These are phyloP conservation scores for Magnolia officinalis DNA, from an alignment of 164 flowering plant genomes.

Conservation along the genomic window DNA sequence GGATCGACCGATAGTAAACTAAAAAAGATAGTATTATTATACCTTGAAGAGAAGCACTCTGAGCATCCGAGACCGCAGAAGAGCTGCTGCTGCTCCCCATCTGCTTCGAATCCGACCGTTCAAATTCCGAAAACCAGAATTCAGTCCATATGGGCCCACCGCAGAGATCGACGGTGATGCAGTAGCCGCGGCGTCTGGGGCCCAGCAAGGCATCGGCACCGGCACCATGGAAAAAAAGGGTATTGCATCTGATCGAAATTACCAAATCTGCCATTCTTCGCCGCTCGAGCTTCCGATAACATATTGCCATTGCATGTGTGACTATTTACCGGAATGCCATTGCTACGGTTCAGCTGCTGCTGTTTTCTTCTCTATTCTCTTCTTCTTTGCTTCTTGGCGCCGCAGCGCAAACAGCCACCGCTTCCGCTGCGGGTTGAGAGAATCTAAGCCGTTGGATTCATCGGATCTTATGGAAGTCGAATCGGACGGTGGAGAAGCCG, in stretches of 20 bases:
- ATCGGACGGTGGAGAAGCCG: neutral
- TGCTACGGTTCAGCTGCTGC: neutral
- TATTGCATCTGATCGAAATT: conserved; percentile 9
- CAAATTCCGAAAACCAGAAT: too few species aligned
- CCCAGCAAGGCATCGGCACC: conserved; percentile 15
- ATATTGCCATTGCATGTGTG: too few species aligned
- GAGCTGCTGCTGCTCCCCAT: conserved; percentile 2
- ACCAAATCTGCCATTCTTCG: neutral
- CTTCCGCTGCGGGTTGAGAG: conserved; percentile 21
- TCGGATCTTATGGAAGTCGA: too few species aligned
- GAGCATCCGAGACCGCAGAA: conserved; percentile 18
- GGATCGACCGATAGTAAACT: too few species aligned
- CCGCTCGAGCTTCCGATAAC: too few species aligned
- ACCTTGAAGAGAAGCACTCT: conserved; percentile 14
- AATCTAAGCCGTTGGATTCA: neutral
- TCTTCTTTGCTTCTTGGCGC: conserved; percentile 39
- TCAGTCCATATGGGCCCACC: neutral
- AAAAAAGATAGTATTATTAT: neutral
- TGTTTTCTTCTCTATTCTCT: conserved; percentile 17
- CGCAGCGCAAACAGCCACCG: conserved; percentile 41
- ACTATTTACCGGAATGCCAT: neutral
- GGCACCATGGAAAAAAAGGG: conserved; percentile 1
- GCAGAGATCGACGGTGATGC: neutral
- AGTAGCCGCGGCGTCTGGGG: neutral
- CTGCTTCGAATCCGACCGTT: neutral